Conservation (phyloP, 805 yeast genomes). For the Nakazawaea ambrosiae region DNA sequence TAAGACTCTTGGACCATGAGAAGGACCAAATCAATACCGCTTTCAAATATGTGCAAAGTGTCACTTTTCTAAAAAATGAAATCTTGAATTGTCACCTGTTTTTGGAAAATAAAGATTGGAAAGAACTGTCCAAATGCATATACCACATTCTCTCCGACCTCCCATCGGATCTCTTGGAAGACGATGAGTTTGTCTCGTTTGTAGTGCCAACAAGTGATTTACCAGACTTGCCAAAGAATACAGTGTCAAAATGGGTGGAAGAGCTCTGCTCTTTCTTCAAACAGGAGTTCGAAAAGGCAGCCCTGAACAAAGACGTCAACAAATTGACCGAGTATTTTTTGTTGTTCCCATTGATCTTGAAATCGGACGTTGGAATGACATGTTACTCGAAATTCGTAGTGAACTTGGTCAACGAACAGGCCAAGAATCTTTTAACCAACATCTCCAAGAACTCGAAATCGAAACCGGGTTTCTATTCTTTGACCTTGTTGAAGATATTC, state of each 20-base stretch:
- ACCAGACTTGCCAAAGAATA: constrained; percentile 65
- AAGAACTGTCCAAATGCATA: constrained; percentile 69
- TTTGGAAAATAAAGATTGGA: constrained; percentile 64
- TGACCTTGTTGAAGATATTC: constrained; percentile 59
- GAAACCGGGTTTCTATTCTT: constrained; percentile 48
- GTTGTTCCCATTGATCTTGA: constrained; percentile 79
- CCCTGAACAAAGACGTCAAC: constrained; percentile 56
- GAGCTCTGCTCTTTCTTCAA: constrained; percentile 52
- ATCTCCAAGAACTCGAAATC: constrained; percentile 26
- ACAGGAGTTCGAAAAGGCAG: constrained; percentile 63
- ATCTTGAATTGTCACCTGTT: constrained; percentile 63
- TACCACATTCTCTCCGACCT: constrained; percentile 39
- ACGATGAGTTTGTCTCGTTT: constrained; percentile 65
- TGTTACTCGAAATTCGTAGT: constrained; percentile 85
- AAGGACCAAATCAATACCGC: constrained; percentile 57
- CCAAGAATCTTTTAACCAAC: constrained; percentile 55
- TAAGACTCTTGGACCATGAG: constrained; percentile 65
- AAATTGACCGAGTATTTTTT: constrained; percentile 74
- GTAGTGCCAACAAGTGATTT: constrained; percentile 84
- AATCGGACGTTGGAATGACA: constrained; percentile 62
- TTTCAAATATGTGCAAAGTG: constrained; percentile 54
- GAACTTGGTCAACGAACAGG: constrained; percentile 72
- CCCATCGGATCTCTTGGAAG: constrained; percentile 40
- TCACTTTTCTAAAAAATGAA: constrained; percentile 58
- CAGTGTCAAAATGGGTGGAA: constrained; percentile 51